Evolutionary conservation across 2,329 filamentous ascomycete genomes (phyloP), one percentile per base, ranked within the genome.

Genomic region (Aspergillus terreus): DNA sequence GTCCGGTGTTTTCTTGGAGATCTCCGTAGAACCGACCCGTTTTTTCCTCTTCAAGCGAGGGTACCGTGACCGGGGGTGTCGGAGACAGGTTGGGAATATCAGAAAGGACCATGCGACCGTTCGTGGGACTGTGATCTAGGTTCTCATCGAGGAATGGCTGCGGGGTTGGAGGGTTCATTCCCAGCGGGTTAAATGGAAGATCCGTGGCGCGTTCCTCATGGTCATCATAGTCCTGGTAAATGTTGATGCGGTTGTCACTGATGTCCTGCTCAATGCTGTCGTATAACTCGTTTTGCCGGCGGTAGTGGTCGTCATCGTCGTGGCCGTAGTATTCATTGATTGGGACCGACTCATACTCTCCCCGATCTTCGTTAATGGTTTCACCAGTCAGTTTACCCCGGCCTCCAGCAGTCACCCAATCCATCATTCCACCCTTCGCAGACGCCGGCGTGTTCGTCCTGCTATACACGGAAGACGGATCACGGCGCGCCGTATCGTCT

Each of bases 101-200:
- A 1, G 57, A 60, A 9, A 73, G 55, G 1, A 61, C 64, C 55
- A 60, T 55, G 19, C 71, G 71, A 14, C 63, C 61, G n/a, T 64
- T 54, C 12, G 60, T 57, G 33, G 60, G 64, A 6, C 61, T 59
- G 33, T 62, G 56, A 47, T 61, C 50, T 15, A 49, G 49, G 15
- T 58, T 61, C 10, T 66, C 57, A 1, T 61, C 56, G 15, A 61
- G 45, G 27, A 56, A 48, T 7, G 70, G 69, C 40, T 66, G 66
- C 2, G 74, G 74, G 6, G 72, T 75, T 17, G 74, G 73, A 19
- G 74, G 74, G 47, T 78, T 77, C 64, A 78, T 71, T 52, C 66
- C 68, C 15, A 78, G 62, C 3, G 76, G 76, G 38, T 76, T 74
- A n/a, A 71, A 60, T 6, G 57, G 63, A 30, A 67, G 54, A 3